Evolutionary conservation across 2,329 filamentous ascomycete species (phyloP), one percentile per base, ranked within the genome.

Genomic region (Diaporthe vexans): DNA sequence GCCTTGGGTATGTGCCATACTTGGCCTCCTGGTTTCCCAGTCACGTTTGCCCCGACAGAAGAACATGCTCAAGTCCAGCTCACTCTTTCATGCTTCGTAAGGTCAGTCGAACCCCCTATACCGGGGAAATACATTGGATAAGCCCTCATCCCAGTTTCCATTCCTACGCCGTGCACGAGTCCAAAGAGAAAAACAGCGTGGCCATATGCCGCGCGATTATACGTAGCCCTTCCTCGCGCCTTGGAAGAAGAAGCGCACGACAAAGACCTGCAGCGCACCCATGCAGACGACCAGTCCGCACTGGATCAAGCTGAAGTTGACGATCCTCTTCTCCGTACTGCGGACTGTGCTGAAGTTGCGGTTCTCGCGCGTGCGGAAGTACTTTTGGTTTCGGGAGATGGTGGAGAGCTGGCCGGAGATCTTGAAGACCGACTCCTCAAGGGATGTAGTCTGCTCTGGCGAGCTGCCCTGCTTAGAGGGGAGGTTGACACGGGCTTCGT

Each of bases 191-290:
- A 29, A 51, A 51, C 46, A 74, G 72, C 56, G 52, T 43, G 17
- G 65, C 73, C 74, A 13, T 33, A 13, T 33, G 35, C 26, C 33
- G 43, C 46, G n/a, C 46, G 70, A 85, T 90, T 83, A 92, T 85
- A 93, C 91, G 81, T 93, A 93, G 76, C 91, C 91, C 85, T 93
- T 93, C 79, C 91, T 87, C 70, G 91, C 91, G 73, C 91, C 91
- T 89, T 98, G 96, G 91, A 99, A 99, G 88, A 99, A 99, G 92
- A 98, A 98, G 78, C 95, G 89, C 79, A 99, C 97, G 79, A 99
- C 92, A 84, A 98, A 98, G 68, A 99, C 97, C 87, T 99, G 97
- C 82, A 99, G 85, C 61, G 91, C 95, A 58, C 96, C 97, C 97
- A 99, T 99, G 75, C 92, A 94, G 77, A 98, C 88, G 87, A 99